These are phyloP conservation scores for Xylariaceae sp. DNA, from an alignment of 2,329 filamentous ascomycete genomes.

Conservation along the genomic window DNA sequence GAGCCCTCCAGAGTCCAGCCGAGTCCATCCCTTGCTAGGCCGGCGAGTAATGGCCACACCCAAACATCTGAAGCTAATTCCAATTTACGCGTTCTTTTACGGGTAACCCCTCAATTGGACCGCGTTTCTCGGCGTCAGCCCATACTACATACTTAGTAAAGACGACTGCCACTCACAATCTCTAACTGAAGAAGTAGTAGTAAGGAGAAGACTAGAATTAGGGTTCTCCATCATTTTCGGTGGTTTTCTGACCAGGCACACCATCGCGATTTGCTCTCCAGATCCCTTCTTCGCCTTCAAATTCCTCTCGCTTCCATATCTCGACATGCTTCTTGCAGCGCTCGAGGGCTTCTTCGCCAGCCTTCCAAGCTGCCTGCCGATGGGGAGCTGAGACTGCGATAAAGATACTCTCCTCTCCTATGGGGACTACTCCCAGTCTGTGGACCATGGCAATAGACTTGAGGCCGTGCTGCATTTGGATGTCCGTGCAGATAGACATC, in stretches of 20 bases:
- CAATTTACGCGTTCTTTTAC: too few species aligned
- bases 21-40: too few species aligned
- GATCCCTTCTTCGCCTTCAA: conserved; percentile 68
- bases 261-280: conserved; percentile 89
- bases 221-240: conserved; percentile 1
- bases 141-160: too few species aligned
- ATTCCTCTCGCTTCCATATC: conserved; percentile 92
- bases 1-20: too few species aligned
- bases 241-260: conserved; percentile 46
- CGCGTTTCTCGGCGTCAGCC: too few species aligned
- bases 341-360: conserved; percentile 85
- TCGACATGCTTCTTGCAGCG: conserved; percentile 81
- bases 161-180: too few species aligned
- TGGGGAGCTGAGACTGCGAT: conserved; percentile 83
- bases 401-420: conserved; percentile 89
- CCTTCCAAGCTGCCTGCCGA: conserved; percentile 77
- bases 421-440: conserved; percentile 75
- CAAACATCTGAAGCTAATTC: too few species aligned
- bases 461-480: conserved; percentile 58
- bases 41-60: too few species aligned
- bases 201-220: not conserved
- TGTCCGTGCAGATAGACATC: conserved; percentile 53
- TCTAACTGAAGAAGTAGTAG: not conserved
- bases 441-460: conserved; percentile 75
- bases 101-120: too few species aligned